Evolutionary conservation across 2,329 filamentous ascomycete species (phyloP), one percentile per base, ranked within the genome.

Genomic region (Bertia moriformis): DNA sequence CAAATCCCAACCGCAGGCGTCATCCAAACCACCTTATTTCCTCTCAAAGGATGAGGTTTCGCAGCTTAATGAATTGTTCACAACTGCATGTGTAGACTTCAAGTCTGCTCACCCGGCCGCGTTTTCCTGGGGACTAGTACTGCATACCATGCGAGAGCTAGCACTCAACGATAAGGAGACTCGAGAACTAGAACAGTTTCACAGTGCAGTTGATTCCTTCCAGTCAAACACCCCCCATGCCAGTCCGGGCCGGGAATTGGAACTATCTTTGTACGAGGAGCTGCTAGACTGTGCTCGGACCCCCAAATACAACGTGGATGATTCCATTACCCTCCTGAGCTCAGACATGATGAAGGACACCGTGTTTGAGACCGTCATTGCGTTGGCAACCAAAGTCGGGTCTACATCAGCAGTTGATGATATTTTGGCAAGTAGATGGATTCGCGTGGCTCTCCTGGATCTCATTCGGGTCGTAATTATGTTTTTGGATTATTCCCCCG

Each of bases 161-260:
- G 32, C 32, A 12, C 10, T 17, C 7, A 35, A 15, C 32, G 32
- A 35, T 18, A 17, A 10, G 32, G 32, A 35, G 15, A 35, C 32
- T 13, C 32, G 32, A 35, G 32, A 35, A 18, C 10, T 35, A 15
- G 32, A 35, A 17, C 32, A 35, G 32, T 17, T 35, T 17, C 10
- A 35, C 32, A 35, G 32, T 35, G 32, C 32, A 7, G 32, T 35
- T 7, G 32, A 35, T 35, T 35, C 32, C 10, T 35, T 35, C 15
- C 32, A 35, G 15, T 35, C 32, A 7, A 35, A 35, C 15, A 35
- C 32, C 15, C 32, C 32, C 10, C 10, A 35, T 15, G 7, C 10
- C 10, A 10, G 15, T 17, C 17, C 15, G 7, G 10, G 10, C 10
- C 32, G 32, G 15, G 32, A 7, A 14, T 35, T 15, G 10, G 32